A percentile compares a stretch with the other conserved stretches of the same genome.
These are phyloP conservation scores for Plasmodium gonderi DNA, from an alignment of 169 alveolate species.

Conservation along the genomic window DNA sequence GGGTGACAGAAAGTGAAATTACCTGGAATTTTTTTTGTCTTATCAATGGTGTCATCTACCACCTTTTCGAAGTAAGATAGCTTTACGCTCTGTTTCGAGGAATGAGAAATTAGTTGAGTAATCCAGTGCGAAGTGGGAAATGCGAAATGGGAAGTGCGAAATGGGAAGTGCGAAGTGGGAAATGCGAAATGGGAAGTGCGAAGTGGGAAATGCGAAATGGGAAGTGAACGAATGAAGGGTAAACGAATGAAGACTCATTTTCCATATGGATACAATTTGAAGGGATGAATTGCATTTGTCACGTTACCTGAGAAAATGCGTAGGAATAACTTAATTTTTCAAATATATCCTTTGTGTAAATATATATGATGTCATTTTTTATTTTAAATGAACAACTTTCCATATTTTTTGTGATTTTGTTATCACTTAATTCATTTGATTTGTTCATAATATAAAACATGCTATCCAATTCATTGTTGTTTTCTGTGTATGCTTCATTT, in stretches of 20 bases:
- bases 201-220: too few relatives aligned
- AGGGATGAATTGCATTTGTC: too few relatives aligned
- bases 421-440: constrained; percentile 12
- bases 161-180: too few relatives aligned
- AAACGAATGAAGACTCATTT: too few relatives aligned
- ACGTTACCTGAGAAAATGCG: constrained; percentile 86
- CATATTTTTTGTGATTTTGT: constrained; percentile 68
- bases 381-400: constrained; percentile 82
- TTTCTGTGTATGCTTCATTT: constrained; percentile 60
- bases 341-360: constrained; percentile 79
- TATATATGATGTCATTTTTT: constrained; percentile 84
- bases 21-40: constrained; percentile 88
- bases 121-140: not conserved
- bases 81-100: constrained; percentile 79
- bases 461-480: constrained; percentile 52
- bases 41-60: constrained; percentile 88
- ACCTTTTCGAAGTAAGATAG: constrained; percentile 86
- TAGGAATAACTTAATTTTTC: constrained; percentile 86
- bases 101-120: not conserved
- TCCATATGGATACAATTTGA: too few relatives aligned
- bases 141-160: not conserved
- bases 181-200: too few relatives aligned
- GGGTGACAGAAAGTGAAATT: not conserved
- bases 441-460: constrained; percentile 59
- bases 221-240: too few relatives aligned